Evolutionary conservation across 176 grass and related monocot species (phyloP), one percentile per base, ranked within the genome.

Genomic region (Zoysia pacifica): DNA sequence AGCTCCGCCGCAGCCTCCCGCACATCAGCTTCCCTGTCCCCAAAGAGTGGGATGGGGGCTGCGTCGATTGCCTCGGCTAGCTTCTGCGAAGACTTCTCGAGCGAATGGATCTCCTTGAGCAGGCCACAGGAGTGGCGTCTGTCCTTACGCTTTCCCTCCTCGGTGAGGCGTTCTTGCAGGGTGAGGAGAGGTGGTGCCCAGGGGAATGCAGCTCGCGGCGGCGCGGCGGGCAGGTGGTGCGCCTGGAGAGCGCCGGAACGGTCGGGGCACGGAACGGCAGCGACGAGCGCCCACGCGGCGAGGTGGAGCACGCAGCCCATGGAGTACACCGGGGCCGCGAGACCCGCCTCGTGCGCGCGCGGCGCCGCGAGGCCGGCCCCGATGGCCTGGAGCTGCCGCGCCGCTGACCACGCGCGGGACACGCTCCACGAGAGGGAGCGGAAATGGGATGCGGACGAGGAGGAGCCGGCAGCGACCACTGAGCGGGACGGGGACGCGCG

Each of bases 361-460:
- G 96, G 96, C 28, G 93, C 86, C 8, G 87, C 65, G 4, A 93
- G 86, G 36, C 91, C 91, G 7, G 88, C 86, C 4, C 82, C 90
- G 47, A 99, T 99, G 75, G 82, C 85, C 70, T 95, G 92, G 54
- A 99, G 79, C 88, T 99, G 96, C 7, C 93, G 81, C 14, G 90
- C 77, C 3, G 96, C 96, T 2, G 96, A 99, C 96, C 96, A 99
- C 7, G 88, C 79, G 28, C 90, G 90, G 20, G 96, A 99, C 54
- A 99, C 93, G 84, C 93, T 95, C 92, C 92, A 99, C 0, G 92
- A 98, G 41, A 91, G 95, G 71, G 95, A 94, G 55, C 95, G 91
- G 87, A 93, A 94, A 49, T 97, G 95, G 68, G 83, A 72, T 37
- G 73, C 55, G 7, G 86, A 91, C 5, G 83, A 11, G 4, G 85